Percentiles rank a stretch among this genome's conserved stretches.
Conservation (phyloP, 495 filamentous ascomycete species). For the Xylaria longipes region DNA sequence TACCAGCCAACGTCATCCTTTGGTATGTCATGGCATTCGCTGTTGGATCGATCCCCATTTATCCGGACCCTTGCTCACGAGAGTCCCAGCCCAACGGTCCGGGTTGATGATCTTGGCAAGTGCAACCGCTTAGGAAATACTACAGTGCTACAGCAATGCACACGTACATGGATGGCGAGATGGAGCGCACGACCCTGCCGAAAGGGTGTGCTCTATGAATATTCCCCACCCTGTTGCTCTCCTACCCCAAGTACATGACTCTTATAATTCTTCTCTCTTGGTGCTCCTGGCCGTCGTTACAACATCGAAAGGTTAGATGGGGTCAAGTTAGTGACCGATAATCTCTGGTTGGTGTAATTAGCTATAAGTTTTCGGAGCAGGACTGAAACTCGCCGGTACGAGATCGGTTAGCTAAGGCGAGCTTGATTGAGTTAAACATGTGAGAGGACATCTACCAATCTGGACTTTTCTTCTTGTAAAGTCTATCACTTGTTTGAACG, state of each 20-base stretch:
- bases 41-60: constrained; percentile 27
- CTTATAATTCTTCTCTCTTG: not conserved
- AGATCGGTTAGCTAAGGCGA: not conserved
- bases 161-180: constrained; percentile 1
- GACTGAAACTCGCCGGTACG: not conserved
- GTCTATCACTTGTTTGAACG: not conserved
- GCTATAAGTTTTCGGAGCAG: not conserved
- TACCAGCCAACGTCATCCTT: constrained; percentile 21
- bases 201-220: not conserved
- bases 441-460: not conserved
- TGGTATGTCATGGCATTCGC: constrained; percentile 19
- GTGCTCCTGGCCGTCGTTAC: not conserved
- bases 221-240: not conserved
- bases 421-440: not conserved
- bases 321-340: not conserved
- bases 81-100: constrained; percentile 30
- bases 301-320: not conserved
- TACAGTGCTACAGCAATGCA: constrained; percentile 9
- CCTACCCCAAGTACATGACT: not conserved
- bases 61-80: constrained; percentile 28
- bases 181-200: not conserved
- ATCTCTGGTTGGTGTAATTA: not conserved
- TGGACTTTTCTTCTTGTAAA: not conserved
- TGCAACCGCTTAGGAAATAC: constrained; percentile 14
- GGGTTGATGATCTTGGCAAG: constrained; percentile 26